Evolutionary conservation across 2,329 filamentous ascomycete genomes (phyloP).

Genomic region (Epichloe elymi): DNA sequence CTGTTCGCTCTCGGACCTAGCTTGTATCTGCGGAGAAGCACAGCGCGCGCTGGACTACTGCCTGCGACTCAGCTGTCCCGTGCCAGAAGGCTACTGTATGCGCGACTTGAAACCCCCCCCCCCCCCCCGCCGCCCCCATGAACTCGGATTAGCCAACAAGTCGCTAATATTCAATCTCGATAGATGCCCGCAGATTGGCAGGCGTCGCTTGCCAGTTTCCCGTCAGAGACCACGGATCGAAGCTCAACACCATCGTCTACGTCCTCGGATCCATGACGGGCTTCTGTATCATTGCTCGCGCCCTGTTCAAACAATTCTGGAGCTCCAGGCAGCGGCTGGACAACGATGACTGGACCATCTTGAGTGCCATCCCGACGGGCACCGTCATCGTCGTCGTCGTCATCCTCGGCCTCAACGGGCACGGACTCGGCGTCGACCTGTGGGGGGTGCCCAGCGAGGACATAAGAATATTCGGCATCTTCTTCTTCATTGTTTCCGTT

Average conservation of each 20-base stretch:
- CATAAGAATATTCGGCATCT: slow-evolving; percentile 19
- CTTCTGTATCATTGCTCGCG: slow-evolving; percentile 7
- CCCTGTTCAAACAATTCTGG: slow-evolving; percentile 13
- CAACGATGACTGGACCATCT: slow-evolving; percentile 19
- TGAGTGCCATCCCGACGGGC: slow-evolving; percentile 10
- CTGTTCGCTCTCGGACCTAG: background rate
- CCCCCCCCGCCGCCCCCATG: background rate
- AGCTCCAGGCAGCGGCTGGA: slow-evolving; percentile 17
- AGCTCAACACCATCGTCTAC: background rate
- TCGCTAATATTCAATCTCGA: too few species aligned
- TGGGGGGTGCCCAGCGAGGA: background rate
- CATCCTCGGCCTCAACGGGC: slow-evolving; percentile 9
- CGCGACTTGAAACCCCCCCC: background rate
- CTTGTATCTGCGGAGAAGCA: background rate
- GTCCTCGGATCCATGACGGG: slow-evolving; percentile 7
- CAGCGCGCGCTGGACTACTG: background rate
- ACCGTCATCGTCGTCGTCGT: slow-evolving; percentile 11
- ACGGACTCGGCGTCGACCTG: slow-evolving; percentile 14
- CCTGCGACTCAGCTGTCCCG: background rate
- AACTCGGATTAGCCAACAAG: background rate
- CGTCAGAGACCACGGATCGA: background rate
- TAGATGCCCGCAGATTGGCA: background rate
- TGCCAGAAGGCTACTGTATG: background rate
- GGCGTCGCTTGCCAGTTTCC: background rate
- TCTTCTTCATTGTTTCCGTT: slow-evolving; percentile 19